Percentiles rank a stretch among this genome's conserved stretches.
Evolutionary conservation across 768 basidiomycete genomes (phyloP).

Genomic region (Suillus paluster): DNA sequence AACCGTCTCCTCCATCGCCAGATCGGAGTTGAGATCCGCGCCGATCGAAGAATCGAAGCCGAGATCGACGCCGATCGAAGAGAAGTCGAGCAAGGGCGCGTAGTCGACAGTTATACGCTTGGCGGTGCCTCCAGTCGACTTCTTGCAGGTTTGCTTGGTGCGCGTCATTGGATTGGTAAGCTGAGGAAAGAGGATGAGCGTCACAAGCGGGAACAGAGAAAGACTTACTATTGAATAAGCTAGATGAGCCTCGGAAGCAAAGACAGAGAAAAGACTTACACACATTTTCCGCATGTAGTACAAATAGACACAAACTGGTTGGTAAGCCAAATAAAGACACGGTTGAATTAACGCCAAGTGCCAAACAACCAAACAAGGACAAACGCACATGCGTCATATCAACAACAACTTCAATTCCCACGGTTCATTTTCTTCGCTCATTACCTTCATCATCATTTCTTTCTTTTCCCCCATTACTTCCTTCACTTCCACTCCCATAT

Average conservation of each 20-base stretch:
- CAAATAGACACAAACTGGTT: not conserved
- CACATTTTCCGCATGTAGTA: not conserved
- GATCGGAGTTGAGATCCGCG: no score
- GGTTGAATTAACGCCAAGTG: no score
- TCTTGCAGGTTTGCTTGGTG: not conserved
- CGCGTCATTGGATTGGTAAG: not conserved
- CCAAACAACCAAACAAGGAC: not conserved
- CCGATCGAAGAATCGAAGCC: no score
- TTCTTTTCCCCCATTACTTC: not conserved
- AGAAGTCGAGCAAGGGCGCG: no score
- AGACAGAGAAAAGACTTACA: not conserved
- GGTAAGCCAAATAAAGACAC: not conserved
- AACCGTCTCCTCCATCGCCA: no score
- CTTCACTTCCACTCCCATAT: not conserved
- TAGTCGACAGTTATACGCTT: not conserved
- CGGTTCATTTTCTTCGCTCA: not conserved
- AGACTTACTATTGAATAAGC: not conserved
- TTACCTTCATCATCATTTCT: no score
- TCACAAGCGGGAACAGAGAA: not conserved
- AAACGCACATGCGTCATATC: not conserved
- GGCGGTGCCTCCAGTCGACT: not conserved
- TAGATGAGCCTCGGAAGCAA: not conserved
- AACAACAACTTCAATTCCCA: not conserved
- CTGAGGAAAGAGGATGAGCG: not conserved
- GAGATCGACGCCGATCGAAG: no score